Percentiles rank a stretch among this genome's conserved stretches.
These are phyloP conservation scores for Schizophyllum amplum DNA, from an alignment of 1,284 basidiomycete species.

Conservation along the genomic window DNA sequence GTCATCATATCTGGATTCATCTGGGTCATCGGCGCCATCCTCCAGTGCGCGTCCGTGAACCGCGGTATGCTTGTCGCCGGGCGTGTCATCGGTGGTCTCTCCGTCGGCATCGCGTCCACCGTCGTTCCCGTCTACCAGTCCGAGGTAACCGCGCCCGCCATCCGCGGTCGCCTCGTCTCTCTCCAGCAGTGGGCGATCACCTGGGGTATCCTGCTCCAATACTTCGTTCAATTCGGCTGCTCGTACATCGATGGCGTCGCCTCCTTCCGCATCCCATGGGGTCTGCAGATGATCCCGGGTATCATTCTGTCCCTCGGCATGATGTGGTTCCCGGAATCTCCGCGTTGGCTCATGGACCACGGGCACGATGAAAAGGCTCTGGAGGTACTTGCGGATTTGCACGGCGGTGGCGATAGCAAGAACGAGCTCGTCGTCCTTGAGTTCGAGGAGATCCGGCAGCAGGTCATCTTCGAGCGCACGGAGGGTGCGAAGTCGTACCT, in stretches of 20 bases:
- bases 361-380: constrained; percentile 61
- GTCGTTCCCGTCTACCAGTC: constrained; percentile 69
- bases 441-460: constrained; percentile 71
- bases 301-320: constrained; percentile 64
- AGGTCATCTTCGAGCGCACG: constrained; percentile 59
- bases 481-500: constrained; percentile 66
- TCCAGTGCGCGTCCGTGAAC: constrained; percentile 58
- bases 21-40: constrained; percentile 65
- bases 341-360: constrained; percentile 1
- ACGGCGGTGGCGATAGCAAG: constrained; percentile 60
- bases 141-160: constrained; percentile 59
- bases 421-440: constrained; percentile 71
- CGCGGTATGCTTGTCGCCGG: constrained; percentile 63
- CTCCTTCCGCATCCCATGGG: constrained; percentile 77
- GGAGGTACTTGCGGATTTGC: constrained; percentile 70
- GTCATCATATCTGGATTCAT: constrained; percentile 57
- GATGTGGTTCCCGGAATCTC: constrained; percentile 54
- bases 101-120: constrained; percentile 49
- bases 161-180: constrained; percentile 70
- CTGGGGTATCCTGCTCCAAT: constrained; percentile 69
- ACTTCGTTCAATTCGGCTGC: constrained; percentile 69
- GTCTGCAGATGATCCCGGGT: constrained; percentile 66
- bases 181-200: constrained; percentile 75
- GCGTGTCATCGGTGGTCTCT: constrained; percentile 54
- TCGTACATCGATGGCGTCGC: constrained; percentile 63